Percentiles rank a stretch among this genome's conserved stretches.
Evolutionary conservation across 495 filamentous ascomycete species (phyloP).

Genomic region (Melanomma pulvis-pyrius): DNA sequence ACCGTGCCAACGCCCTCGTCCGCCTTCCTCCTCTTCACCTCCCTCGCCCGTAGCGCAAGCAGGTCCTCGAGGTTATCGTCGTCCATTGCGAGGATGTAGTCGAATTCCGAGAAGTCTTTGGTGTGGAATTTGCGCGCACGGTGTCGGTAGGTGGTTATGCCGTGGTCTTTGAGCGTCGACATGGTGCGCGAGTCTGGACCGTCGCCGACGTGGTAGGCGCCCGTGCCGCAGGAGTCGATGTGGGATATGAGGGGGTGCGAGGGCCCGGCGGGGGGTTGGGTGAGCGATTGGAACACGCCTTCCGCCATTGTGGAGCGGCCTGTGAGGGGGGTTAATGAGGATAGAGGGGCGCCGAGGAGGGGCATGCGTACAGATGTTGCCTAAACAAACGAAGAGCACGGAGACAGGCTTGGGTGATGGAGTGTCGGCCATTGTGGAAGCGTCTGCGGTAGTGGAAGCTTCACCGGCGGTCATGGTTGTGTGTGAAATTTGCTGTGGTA

Average conservation of each 20-base stretch:
- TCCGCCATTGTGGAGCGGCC: constrained; percentile 90
- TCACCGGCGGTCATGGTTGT: constrained; percentile 28
- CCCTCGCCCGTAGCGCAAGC: constrained; percentile 58
- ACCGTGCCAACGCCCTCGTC: constrained; percentile 56
- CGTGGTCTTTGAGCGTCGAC: constrained; percentile 71
- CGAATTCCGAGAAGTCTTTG: constrained; percentile 78
- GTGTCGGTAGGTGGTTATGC: constrained; percentile 76
- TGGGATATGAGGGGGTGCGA: constrained; percentile 62
- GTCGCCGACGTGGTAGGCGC: constrained; percentile 75
- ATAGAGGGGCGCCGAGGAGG: not conserved
- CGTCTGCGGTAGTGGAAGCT: constrained; percentile 5
- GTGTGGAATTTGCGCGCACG: constrained; percentile 71
- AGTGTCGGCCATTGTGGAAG: constrained; percentile 7
- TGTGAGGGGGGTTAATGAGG: constrained; percentile 34
- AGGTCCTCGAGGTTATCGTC: constrained; percentile 77
- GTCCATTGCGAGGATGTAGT: constrained; percentile 97
- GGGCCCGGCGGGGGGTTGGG: constrained; percentile 52
- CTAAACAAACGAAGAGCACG: constrained; percentile 93
- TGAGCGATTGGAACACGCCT: constrained; percentile 79
- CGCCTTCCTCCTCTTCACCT: constrained; percentile 50
- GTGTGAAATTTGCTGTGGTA: not conserved
- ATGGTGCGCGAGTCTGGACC: constrained; percentile 83
- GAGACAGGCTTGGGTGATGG: constrained; percentile 55
- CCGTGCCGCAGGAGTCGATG: constrained; percentile 90
- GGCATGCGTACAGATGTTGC: constrained; percentile 79